Evolutionary conservation across 331 rosid genomes (phyloP), one percentile per base, ranked within the genome.

Genomic region (Telfairia occidentalis): DNA sequence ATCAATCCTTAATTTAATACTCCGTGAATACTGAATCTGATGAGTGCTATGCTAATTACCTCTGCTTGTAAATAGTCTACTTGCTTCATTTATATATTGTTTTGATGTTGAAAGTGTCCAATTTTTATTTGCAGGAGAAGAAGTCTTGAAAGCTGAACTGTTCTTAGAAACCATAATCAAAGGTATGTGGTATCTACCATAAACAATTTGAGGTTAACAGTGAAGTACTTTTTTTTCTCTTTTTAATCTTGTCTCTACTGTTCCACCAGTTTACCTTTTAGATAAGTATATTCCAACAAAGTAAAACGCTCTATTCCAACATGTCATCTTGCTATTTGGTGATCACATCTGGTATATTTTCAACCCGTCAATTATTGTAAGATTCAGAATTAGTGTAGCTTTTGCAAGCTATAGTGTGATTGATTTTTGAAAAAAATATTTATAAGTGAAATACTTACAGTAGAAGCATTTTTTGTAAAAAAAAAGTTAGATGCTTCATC

Each of bases 131-230:
- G 85, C 88, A 93, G 97, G 98, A 42, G 81, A 78, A 15, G 88
- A 89, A 81, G 84, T 88, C 57, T 77, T 91, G 90, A 89, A 83
- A 89, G 89, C 87, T 23, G 97, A 93, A 83, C 84, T 88, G 83
- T 82, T 93, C 84, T 93, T 93, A 26, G 97, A 93, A 84, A 83
- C 84, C 81, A 82, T 90, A 83, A 90, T 90, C 82, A 86, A 87
- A 93, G 96, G 98, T 93, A 66, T 58, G 83, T 76, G 21, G 57
- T n/a, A 76, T 76, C 40, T 60, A 29, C 42, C 42, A 30, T 30
- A 32, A 7, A 30, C 40, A 60, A 15, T 60, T 60, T 55, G 35
- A 24, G 11, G 64, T 57, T 24, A 5, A 32, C 19, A 60, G 23
- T 60, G 67, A 29, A 60, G 19, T 60, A 5, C 52, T 66, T 12